A percentile compares a stretch with the other conserved stretches of the same genome.
These are phyloP conservation scores for Agrocybe chaxingu DNA, from an alignment of 768 basidiomycete genomes.

Conservation along the genomic window DNA sequence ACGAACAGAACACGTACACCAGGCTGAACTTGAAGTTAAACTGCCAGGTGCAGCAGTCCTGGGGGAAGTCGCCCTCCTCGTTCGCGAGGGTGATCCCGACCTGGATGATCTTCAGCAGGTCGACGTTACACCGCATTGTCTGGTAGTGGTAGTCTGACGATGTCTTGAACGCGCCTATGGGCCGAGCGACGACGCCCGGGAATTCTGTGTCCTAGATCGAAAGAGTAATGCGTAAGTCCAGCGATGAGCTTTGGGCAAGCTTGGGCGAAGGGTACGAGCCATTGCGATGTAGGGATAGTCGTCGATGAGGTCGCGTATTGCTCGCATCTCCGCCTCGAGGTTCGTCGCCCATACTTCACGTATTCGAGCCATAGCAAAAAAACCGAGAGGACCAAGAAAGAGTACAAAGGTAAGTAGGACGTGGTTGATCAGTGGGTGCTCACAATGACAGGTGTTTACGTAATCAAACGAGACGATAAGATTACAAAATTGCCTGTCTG, in stretches of 20 bases:
- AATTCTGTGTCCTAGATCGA: slow-evolving; percentile 90
- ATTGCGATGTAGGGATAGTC: slow-evolving; percentile 93
- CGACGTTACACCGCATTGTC: slow-evolving; percentile 99
- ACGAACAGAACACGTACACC: slow-evolving; percentile 37
- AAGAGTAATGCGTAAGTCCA: slow-evolving; percentile 20
- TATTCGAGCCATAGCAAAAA: slow-evolving; percentile 67
- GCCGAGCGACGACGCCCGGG: slow-evolving; percentile 96
- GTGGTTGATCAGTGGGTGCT: background rate
- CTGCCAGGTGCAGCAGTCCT: slow-evolving; percentile 95
- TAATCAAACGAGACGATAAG: background rate
- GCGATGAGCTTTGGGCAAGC: slow-evolving; percentile 13
- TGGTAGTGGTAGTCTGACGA: slow-evolving; percentile 99
- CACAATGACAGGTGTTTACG: no score
- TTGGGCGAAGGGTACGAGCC: slow-evolving; percentile 45
- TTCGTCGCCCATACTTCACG: slow-evolving; percentile 95
- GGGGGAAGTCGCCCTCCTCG: slow-evolving; percentile 88
- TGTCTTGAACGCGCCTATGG: slow-evolving; percentile 94
- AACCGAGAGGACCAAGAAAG: background rate
- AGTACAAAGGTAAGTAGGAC: background rate
- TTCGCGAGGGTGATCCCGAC: slow-evolving; percentile 93
- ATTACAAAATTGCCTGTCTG: background rate
- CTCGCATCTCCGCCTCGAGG: slow-evolving; percentile 89
- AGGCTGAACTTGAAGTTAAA: slow-evolving; percentile 97
- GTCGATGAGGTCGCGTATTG: slow-evolving; percentile 84
- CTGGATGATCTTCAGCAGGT: slow-evolving; percentile 96